phyloP scores from a whole-genome alignment of 1,284 basidiomycete species.

The Boletellus sp. region DNA sequence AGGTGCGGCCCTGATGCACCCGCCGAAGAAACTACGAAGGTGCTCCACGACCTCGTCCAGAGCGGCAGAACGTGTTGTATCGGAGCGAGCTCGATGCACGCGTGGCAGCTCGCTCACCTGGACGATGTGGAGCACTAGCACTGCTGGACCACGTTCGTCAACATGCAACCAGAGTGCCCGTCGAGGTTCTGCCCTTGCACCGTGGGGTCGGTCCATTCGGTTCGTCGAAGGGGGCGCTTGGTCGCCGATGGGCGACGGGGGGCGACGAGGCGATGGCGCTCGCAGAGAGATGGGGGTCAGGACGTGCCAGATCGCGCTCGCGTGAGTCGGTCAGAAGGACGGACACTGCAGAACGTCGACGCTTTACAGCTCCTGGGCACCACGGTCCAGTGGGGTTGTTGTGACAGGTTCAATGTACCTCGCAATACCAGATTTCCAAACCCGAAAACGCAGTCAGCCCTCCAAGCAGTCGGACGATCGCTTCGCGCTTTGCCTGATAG shows the following conservation, averaged over 20 bases:
- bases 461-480: too few relatives aligned
- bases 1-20: constrained; percentile 36
- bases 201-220: neutral
- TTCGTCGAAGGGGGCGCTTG: too few relatives aligned
- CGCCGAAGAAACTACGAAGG: constrained; percentile 44
- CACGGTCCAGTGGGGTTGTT: too few relatives aligned
- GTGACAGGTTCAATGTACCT: too few relatives aligned
- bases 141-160: constrained; percentile 39
- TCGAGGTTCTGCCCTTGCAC: constrained; percentile 9
- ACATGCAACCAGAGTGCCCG: constrained; percentile 42
- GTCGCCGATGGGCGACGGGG: too few relatives aligned
- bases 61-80: constrained; percentile 45
- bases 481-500: too few relatives aligned
- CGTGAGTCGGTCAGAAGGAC: constrained; percentile 38
- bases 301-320: constrained; percentile 43
- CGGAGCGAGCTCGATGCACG: constrained; percentile 42
- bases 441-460: too few relatives aligned
- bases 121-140: constrained; percentile 38
- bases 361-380: too few relatives aligned
- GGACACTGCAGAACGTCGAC: too few relatives aligned
- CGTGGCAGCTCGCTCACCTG: constrained; percentile 42
- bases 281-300: constrained; percentile 34
- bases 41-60: constrained; percentile 42
- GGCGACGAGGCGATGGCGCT: constrained; percentile 38
- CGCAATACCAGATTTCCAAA: too few relatives aligned